Conservation (phyloP, 2,329 filamentous ascomycete genomes). For the Cucurbitaria berberidis region DNA sequence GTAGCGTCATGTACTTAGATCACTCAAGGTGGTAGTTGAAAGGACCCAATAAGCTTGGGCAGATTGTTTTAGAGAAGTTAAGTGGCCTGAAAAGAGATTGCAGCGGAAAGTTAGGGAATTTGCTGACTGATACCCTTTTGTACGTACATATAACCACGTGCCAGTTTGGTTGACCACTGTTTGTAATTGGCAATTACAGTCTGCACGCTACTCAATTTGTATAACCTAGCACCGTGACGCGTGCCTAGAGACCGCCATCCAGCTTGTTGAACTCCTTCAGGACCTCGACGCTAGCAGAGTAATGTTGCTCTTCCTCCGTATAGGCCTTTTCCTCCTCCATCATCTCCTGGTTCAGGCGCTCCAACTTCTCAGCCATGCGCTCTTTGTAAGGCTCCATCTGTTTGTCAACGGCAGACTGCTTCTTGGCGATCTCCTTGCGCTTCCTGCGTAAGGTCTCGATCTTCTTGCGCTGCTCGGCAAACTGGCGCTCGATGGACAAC, state of each 20-base stretch:
- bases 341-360: slow-evolving; percentile 21
- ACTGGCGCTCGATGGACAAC: slow-evolving; percentile 10
- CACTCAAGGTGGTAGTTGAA: not conserved
- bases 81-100: no score
- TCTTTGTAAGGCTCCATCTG: slow-evolving; percentile 24
- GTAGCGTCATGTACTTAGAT: not conserved
- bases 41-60: not conserved
- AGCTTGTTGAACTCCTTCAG: slow-evolving; percentile 23
- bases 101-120: not conserved
- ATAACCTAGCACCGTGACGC: not conserved
- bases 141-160: not conserved
- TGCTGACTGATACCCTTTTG: slow-evolving; percentile 1
- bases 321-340: slow-evolving; percentile 21
- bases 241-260: not conserved
- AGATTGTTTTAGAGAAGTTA: not conserved
- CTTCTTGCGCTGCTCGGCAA: slow-evolving; percentile 25
- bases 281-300: slow-evolving; percentile 20
- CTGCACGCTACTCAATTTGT: not conserved
- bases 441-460: slow-evolving; percentile 19
- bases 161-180: not conserved
- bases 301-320: slow-evolving; percentile 23
- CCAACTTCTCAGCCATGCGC: slow-evolving; percentile 28
- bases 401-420: slow-evolving; percentile 21
- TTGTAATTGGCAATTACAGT: not conserved
- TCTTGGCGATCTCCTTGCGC: slow-evolving; percentile 19